These are phyloP conservation scores for Lathyrus sativus DNA, from an alignment of 306 rosid species.

Conservation along the genomic window DNA sequence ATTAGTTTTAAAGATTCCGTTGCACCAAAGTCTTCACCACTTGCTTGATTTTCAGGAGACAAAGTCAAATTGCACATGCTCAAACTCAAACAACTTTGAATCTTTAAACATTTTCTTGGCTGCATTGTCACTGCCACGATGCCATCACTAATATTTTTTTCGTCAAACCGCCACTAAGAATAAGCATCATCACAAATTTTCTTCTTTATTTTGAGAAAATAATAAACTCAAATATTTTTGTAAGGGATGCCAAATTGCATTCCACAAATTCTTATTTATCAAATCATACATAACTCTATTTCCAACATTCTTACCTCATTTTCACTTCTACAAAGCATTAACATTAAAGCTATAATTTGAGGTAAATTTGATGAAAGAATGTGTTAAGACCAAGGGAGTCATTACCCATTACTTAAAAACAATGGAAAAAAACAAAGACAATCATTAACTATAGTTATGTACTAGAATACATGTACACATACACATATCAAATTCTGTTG, in stretches of 20 bases:
- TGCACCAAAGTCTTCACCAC: not conserved
- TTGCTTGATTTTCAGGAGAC: slow-evolving; percentile 9
- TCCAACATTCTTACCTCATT: not conserved
- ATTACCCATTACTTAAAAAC: slow-evolving; percentile 24
- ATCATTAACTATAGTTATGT: slow-evolving; percentile 37
- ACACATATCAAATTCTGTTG: slow-evolving; percentile 34
- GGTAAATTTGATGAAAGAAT: slow-evolving; percentile 34
- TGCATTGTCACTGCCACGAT: slow-evolving; percentile 35
- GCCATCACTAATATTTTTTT: too few species aligned
- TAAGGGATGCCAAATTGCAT: not conserved
- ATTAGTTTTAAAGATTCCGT: slow-evolving; percentile 17
- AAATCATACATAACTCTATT: not conserved
- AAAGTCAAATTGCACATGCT: slow-evolving; percentile 32
- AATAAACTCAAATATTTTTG: too few species aligned
- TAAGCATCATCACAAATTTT: not conserved
- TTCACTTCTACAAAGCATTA: slow-evolving; percentile 1
- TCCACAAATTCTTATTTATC: not conserved
- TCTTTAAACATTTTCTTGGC: not conserved
- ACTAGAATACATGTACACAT: slow-evolving; percentile 46
- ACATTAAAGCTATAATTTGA: slow-evolving; percentile 11
- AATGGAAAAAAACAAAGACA: slow-evolving; percentile 36
- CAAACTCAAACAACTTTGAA: slow-evolving; percentile 23
- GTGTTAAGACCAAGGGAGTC: slow-evolving; percentile 27
- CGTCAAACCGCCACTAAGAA: not conserved
- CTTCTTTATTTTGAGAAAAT: too few species aligned